phyloP scores from a whole-genome alignment of 805 yeast genomes.

The Starmerella stigmatis region DNA sequence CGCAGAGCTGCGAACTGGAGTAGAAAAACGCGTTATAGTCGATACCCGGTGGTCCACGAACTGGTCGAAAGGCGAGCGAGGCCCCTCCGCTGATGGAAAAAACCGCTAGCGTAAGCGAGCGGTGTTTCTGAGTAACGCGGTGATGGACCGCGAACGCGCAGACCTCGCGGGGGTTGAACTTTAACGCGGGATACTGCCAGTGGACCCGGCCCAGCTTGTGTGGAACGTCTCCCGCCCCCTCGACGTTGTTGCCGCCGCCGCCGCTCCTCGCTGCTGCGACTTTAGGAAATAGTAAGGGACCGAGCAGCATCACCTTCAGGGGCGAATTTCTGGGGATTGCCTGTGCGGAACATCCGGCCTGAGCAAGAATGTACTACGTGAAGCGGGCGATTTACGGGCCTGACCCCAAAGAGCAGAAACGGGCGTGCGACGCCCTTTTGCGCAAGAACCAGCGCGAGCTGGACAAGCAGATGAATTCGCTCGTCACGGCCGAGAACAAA shows the following conservation, averaged over 20 bases:
- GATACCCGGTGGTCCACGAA: neutral
- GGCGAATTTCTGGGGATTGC: too few species aligned
- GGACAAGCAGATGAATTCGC: conserved; percentile 61
- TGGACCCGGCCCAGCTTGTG: neutral
- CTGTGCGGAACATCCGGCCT: neutral
- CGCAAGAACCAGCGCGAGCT: conserved; percentile 78
- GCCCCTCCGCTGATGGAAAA: conserved; percentile 7
- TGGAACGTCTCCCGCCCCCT: neutral
- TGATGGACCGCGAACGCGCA: too few species aligned
- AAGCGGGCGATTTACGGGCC: conserved; percentile 93
- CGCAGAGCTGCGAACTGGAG: neutral
- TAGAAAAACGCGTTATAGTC: neutral
- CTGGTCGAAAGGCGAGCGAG: conserved; percentile 2
- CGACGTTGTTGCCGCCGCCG: neutral
- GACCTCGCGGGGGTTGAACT: too few species aligned
- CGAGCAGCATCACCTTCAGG: too few species aligned
- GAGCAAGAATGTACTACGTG: conserved; percentile 56
- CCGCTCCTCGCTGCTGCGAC: too few species aligned
- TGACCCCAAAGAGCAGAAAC: conserved; percentile 73
- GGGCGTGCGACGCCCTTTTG: conserved; percentile 66
- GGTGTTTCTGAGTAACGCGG: conserved; percentile 4
- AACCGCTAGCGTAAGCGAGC: neutral
- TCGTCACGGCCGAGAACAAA: conserved; percentile 54
- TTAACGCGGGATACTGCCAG: neutral
- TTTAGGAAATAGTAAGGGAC: too few species aligned